A percentile compares a stretch with the other conserved stretches of the same genome.
Conservation (phyloP, 1,139 yeast genomes). For the Debaryomyces psychrophilus region DNA sequence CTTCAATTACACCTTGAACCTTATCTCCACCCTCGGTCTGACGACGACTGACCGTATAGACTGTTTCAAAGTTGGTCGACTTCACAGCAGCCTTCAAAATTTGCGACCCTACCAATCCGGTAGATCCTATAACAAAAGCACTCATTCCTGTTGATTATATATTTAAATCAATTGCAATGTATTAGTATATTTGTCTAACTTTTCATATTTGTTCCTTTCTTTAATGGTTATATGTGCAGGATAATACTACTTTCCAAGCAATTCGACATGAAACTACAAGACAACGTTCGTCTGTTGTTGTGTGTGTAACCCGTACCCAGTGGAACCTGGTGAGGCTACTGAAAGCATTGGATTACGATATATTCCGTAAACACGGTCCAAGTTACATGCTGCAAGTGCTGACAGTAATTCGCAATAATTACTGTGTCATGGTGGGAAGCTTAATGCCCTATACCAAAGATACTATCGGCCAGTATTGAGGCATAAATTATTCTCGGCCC, state of each 20-base stretch:
- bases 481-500: too few species aligned
- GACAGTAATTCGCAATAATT: neutral
- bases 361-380: too few species aligned
- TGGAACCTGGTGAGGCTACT: too few species aligned
- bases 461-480: neutral
- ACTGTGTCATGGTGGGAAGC: neutral
- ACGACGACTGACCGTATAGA: conserved; percentile 53
- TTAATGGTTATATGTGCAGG: too few species aligned
- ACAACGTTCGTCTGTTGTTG: too few species aligned
- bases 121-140: conserved; percentile 55
- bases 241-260: too few species aligned
- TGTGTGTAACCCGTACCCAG: too few species aligned
- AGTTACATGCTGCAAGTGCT: too few species aligned
- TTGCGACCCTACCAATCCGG: conserved; percentile 61
- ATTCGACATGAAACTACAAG: too few species aligned
- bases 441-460: neutral
- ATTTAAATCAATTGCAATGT: neutral
- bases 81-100: conserved; percentile 43
- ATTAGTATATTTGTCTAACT: neutral
- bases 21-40: conserved; percentile 25
- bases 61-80: conserved; percentile 31
- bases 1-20: conserved; percentile 35
- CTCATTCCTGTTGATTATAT: conserved; percentile 21
- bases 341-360: too few species aligned
- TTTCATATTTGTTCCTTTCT: neutral